Evolutionary conservation across 2,329 filamentous ascomycete species (phyloP), one percentile per base, ranked within the genome.

Genomic region (Aspergillus ibericus): DNA sequence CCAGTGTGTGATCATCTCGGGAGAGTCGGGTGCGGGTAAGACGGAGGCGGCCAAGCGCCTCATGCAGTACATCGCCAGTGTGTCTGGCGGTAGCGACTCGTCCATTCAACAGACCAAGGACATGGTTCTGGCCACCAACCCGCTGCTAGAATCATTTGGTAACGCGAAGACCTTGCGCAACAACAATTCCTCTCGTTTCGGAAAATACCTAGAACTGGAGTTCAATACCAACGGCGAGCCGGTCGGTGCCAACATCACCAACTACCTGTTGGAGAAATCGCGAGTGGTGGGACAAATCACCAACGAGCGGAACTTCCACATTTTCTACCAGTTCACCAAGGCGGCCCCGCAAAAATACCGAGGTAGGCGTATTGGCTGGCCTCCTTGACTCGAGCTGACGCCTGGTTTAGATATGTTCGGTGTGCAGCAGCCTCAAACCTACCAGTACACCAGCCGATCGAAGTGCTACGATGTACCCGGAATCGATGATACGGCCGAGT

Each of bases 31-130:
- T 73, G 95, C 95, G 34, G 95, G 95, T 75, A 99, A 99, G 83
- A 99, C 95, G 13, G 95, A 99, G 78, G 95, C 95, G 5, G 95
- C 95, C 60, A 98, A 99, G 84, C 89, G 93, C 69, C 90, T 99
- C 71, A 99, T 99, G 93, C 95, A 99, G 79, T 99, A 99, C 79
- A 98, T 99, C 75, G 95, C 95, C 66, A 98, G 89, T 74, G 93
- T 98, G 8, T 98, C 95, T 1, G 93, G 92, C 42, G 92, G 92
- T 63, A 84, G 75, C 64, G 88, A 91, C 66, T 90, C 89, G 59
- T 92, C 93, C 53, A 97, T 98, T 73, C 89, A 98, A 78, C 86
- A 96, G 77, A 96, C 95, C 75, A 99, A 98, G 82, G 93, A 99
- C 78, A 99, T 98, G 93, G 93, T 98, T 77, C 85, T 98, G 78